A percentile compares a stretch with the other conserved stretches of the same genome.
Evolutionary conservation across 768 basidiomycete genomes (phyloP).

Genomic region (Gyrodon lividus): DNA sequence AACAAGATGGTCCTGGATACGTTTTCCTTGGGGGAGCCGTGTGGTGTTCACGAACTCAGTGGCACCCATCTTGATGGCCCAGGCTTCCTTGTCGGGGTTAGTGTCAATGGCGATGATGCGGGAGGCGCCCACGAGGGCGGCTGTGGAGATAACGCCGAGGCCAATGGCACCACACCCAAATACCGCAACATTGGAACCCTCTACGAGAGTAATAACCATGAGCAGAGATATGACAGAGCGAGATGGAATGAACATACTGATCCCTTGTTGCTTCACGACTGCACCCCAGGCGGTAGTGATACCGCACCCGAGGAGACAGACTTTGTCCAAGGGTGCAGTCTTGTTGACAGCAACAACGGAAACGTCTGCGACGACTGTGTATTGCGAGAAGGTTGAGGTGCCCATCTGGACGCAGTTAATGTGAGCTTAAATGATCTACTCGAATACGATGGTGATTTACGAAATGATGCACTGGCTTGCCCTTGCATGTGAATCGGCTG

Average conservation of each 20-base stretch:
- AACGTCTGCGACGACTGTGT: conserved; percentile 96
- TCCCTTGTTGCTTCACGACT: conserved; percentile 85
- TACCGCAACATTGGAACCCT: conserved; percentile 85
- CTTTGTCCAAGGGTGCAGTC: conserved; percentile 88
- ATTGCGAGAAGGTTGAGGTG: conserved; percentile 98
- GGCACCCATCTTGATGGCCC: conserved; percentile 92
- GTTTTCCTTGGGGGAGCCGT: conserved; percentile 69
- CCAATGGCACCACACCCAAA: conserved; percentile 98
- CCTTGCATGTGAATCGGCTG: conserved; percentile 86
- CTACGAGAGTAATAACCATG: conserved; percentile 34
- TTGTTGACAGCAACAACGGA: conserved; percentile 90
- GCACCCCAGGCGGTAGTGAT: conserved; percentile 99
- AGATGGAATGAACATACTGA: conserved; percentile 48
- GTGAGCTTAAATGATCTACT: background rate
- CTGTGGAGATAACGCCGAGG: conserved; percentile 85
- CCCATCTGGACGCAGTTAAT: conserved; percentile 73
- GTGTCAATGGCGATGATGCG: conserved; percentile 92
- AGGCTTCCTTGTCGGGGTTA: conserved; percentile 80
- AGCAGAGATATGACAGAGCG: background rate
- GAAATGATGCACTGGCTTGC: conserved; percentile 87
- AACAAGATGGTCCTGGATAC: conserved; percentile 85
- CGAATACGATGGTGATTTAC: conserved; percentile 45
- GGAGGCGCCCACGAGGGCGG: conserved; percentile 72
- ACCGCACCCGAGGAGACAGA: conserved; percentile 95
- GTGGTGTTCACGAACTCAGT: conserved; percentile 91